These are phyloP conservation scores for Paramecium tetraurelia DNA, from an alignment of 73 alveolate genomes.

Conservation along the genomic window DNA sequence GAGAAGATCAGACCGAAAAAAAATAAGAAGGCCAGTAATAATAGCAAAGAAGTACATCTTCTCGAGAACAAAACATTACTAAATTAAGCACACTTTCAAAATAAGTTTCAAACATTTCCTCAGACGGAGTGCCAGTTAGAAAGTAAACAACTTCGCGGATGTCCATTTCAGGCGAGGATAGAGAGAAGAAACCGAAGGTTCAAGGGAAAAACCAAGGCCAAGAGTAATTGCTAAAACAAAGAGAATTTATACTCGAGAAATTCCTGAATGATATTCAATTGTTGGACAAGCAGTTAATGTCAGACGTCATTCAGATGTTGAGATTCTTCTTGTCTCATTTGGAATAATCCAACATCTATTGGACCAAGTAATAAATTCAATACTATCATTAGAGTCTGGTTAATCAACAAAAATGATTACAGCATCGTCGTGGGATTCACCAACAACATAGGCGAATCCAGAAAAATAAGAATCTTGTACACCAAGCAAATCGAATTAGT, in stretches of 20 bases:
- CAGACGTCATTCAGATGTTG: slow-evolving; percentile 6
- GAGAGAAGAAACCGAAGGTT: not conserved
- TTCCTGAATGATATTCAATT: not conserved
- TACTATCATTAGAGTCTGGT: slow-evolving; percentile 15
- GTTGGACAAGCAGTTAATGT: not conserved
- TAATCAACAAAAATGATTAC: slow-evolving; percentile 10
- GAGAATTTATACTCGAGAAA: slow-evolving; percentile 32
- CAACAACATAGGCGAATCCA: not conserved
- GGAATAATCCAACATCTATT: slow-evolving; percentile 7
- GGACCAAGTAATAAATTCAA: not conserved
- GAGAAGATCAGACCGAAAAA: not conserved
- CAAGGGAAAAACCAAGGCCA: not conserved
- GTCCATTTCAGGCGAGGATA: not conserved
- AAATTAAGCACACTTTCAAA: slow-evolving; percentile 15
- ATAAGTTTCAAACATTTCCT: slow-evolving; percentile 3
- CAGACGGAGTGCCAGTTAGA: not conserved
- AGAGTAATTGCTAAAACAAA: not conserved
- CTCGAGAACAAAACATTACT: not conserved
- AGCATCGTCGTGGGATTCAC: slow-evolving; percentile 3
- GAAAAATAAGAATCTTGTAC: slow-evolving; percentile 17
- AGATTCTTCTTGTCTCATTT: slow-evolving; percentile 20
- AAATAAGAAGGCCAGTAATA: not conserved
- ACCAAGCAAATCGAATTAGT: not conserved
- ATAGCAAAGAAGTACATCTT: not conserved
- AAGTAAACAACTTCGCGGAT: not conserved